phyloP scores from a whole-genome alignment of 208 protist genomes.

The Trypanosoma scelopori region DNA sequence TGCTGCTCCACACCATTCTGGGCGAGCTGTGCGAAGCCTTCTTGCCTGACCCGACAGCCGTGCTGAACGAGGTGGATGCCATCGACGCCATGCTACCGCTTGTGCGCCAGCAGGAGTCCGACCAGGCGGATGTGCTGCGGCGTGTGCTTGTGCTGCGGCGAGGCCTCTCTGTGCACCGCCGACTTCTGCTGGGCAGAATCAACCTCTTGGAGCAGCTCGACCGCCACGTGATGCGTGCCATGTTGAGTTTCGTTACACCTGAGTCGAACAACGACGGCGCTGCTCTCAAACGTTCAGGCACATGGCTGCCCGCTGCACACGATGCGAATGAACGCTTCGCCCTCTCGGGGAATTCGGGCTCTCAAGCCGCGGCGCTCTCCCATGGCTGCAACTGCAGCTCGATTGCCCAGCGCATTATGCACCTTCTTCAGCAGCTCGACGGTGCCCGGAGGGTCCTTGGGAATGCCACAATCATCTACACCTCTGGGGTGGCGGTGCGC shows the following conservation, averaged over 20 bases:
- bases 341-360: no score
- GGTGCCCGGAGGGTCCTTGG: conserved; percentile 44
- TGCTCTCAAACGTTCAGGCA: neutral
- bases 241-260: conserved; percentile 35
- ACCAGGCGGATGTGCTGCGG: conserved; percentile 64
- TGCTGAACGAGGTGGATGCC: conserved; percentile 61
- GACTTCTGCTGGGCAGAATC: conserved; percentile 51
- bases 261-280: neutral
- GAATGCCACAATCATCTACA: conserved; percentile 72
- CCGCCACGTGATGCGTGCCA: conserved; percentile 31
- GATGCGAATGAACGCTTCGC: neutral
- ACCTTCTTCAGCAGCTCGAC: conserved; percentile 42
- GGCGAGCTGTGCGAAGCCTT: conserved; percentile 43
- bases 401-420: conserved; percentile 29
- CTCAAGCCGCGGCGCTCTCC: neutral
- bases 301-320: neutral
- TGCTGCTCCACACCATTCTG: conserved; percentile 37
- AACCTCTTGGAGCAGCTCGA: conserved; percentile 45
- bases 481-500: conserved; percentile 35
- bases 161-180: conserved; percentile 43
- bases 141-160: conserved; percentile 60
- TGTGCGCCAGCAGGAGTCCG: conserved; percentile 42
- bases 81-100: conserved; percentile 70
- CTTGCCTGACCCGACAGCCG: conserved; percentile 41
- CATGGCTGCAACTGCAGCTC: neutral